Conservation (phyloP, 768 basidiomycete species). For the Agaricus bisporus region DNA sequence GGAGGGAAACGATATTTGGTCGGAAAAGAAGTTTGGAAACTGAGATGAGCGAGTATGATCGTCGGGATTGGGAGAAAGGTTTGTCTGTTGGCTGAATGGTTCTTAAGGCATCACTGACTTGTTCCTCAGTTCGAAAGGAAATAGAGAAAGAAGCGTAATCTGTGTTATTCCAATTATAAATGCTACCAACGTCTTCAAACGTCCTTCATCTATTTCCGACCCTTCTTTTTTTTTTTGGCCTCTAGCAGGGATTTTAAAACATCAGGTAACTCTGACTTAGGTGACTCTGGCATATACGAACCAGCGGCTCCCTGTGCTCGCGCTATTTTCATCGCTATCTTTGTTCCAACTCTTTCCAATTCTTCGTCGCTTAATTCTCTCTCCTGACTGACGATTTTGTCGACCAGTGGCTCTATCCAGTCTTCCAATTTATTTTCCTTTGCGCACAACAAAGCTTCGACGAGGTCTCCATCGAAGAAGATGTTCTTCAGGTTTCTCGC, state of each 20-base stretch:
- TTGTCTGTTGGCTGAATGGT: constrained; percentile 9
- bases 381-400: neutral
- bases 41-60: constrained; percentile 30
- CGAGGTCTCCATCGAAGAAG: constrained; percentile 5
- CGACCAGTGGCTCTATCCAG: constrained; percentile 2
- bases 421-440: constrained; percentile 3
- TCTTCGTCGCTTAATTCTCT: neutral
- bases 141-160: neutral
- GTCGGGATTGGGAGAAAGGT: constrained; percentile 34
- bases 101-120: neutral
- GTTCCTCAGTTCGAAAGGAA: constrained; percentile 9
- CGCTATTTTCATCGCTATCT: constrained; percentile 3
- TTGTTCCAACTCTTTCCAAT: neutral
- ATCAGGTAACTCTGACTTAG: too few relatives aligned
- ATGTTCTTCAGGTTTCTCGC: constrained; percentile 3
- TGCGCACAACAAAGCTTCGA: constrained; percentile 3
- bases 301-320: constrained; percentile 3
- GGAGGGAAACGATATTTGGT: constrained; percentile 49
- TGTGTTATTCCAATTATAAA: neutral
- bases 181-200: neutral
- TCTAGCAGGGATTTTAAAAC: too few relatives aligned
- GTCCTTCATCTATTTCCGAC: neutral
- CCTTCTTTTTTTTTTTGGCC: neutral
- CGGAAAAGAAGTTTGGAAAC: constrained; percentile 20
- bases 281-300: neutral